Conservation (phyloP, 495 filamentous ascomycete species). For the Platismatia glauca region DNA sequence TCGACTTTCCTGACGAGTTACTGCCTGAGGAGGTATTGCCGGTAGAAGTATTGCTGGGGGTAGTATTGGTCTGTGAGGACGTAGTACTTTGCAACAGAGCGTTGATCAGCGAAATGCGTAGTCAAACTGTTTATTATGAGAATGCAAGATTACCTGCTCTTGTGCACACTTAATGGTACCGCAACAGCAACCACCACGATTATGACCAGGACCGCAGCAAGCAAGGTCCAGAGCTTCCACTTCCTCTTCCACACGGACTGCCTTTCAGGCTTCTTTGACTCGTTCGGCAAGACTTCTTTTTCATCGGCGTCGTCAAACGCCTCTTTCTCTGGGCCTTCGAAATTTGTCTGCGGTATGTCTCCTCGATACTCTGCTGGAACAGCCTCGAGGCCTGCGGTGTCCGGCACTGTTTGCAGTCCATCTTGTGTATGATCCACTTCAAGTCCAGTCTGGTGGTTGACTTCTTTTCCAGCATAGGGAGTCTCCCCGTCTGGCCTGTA, state of each 20-base stretch:
- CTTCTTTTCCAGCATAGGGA: background rate
- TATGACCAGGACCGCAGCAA: background rate
- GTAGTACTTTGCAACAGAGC: background rate
- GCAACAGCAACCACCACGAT: conserved; percentile 6
- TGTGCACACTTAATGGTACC: background rate
- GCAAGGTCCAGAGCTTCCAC: conserved; percentile 4
- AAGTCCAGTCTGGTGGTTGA: background rate
- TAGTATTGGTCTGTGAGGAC: background rate
- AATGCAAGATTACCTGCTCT: background rate
- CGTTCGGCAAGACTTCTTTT: background rate
- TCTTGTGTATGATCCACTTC: background rate
- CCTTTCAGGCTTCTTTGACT: background rate
- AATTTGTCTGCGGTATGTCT: background rate
- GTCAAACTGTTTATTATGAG: background rate
- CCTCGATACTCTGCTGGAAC: background rate
- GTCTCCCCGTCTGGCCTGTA: background rate
- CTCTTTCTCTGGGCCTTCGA: conserved; percentile 4
- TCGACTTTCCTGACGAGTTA: background rate
- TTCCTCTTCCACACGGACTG: background rate
- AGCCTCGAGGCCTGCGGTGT: conserved; percentile 2
- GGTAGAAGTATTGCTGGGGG: background rate
- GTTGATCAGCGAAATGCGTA: background rate
- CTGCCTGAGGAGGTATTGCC: background rate
- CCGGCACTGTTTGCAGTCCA: background rate
- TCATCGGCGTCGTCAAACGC: background rate